Percentiles rank a stretch among this genome's conserved stretches.
phyloP scores from a whole-genome alignment of 176 grass and related monocot genomes.

The Saccharum officinarum region DNA sequence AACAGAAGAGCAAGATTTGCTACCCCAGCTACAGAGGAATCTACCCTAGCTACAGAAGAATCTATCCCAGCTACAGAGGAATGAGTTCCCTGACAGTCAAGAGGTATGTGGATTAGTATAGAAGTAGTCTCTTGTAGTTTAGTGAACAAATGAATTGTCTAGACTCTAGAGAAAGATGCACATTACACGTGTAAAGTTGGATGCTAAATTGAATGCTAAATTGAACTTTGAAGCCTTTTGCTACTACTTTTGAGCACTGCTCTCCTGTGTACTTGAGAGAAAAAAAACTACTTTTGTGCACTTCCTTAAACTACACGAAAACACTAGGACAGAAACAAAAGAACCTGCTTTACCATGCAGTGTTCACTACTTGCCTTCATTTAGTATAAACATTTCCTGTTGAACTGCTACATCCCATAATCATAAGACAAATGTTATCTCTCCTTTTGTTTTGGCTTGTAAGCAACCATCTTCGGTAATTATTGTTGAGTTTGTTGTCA shows the following conservation, averaged over 20 bases:
- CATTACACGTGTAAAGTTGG: conserved; percentile 6
- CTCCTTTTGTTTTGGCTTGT: conserved; percentile 9
- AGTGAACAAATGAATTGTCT: conserved; percentile 4
- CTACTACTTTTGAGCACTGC: neutral
- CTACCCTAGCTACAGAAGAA: neutral
- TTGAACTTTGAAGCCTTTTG: neutral
- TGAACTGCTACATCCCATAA: conserved; percentile 5
- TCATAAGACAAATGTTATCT: neutral
- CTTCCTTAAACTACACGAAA: neutral
- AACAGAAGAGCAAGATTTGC: conserved; percentile 36
- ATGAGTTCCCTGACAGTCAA: conserved; percentile 28
- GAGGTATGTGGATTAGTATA: conserved; percentile 44
- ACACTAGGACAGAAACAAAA: neutral
- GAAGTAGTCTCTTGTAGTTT: conserved; percentile 8
- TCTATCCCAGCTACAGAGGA: conserved; percentile 28
- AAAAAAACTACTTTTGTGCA: neutral
- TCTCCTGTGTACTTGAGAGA: neutral
- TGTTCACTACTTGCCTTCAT: conserved; percentile 8
- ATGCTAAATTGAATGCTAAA: no score
- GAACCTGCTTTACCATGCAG: neutral
- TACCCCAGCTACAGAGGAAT: conserved; percentile 40
- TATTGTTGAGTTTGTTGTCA: neutral
- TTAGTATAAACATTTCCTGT: neutral
- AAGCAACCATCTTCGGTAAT: neutral
- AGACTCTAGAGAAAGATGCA: neutral